Evolutionary conservation across 768 basidiomycete species (phyloP), one percentile per base, ranked within the genome.

Genomic region (Mrakia hoshinonis): DNA sequence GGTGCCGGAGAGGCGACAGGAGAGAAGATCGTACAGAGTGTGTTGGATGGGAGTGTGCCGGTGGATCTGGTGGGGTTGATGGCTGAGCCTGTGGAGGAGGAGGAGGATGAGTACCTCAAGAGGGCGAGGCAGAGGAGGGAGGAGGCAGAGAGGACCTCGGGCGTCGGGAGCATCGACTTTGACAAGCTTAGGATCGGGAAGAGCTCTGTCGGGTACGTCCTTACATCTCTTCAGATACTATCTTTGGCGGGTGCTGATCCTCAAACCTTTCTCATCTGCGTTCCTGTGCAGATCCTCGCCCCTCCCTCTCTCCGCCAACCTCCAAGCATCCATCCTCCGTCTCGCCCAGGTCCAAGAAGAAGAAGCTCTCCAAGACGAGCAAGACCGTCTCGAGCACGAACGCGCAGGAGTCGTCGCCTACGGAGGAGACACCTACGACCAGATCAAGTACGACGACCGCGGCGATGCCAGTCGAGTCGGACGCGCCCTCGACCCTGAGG

Each of bases 321-420:
- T 93, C 85, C 92, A 94, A 76, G 85, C 85, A 1, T 87, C 89
- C 67, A 93, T 93, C 75, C 82, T 93, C 18, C 85, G 90, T 34
- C 84, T 89, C 4, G 87, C 85, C 0, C 88, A 92, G 75, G 85
- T 47, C 62, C 39, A 48, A 12, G 83, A 84, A 34, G 87, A 87
- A n/a, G 87, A 87, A 20, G 69, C 61, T n/a, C 34, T 52, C 38
- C 48, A 62, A 12, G 26, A 63, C 18, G 62, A 49, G 20, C 49
- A 63, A 31, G 69, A 60, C 11, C 60, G 60, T 15, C 58, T 49
- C 10, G 60, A 61, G 22, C 61, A 38, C 7, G 49, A 51, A 20
- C 69, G 61, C 20, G 62, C 48, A 4, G 62, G 61, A 49, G 26
- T 31, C 15, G 61, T 61, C 11, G 49, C 63, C 1, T 60, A 61